A percentile compares a stretch with the other conserved stretches of the same genome.
phyloP scores from a whole-genome alignment of 2,329 filamentous ascomycete species.

The Aspergillus carbonarius region DNA sequence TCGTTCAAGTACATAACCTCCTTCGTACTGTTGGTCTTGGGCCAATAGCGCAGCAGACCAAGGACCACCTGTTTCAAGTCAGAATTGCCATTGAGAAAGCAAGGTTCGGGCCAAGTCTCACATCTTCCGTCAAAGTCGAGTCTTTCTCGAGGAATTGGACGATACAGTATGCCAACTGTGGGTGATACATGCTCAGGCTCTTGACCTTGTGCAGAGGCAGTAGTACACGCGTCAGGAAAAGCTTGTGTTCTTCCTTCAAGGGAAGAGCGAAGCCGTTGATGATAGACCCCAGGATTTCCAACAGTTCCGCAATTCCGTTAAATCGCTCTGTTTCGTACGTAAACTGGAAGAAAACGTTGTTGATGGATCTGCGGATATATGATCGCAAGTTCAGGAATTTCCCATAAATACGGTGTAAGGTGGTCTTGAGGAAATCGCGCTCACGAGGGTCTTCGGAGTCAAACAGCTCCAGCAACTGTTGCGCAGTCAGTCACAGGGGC shows the following conservation, averaged over 20 bases:
- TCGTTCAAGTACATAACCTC: slow-evolving; percentile 99
- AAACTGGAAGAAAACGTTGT: slow-evolving; percentile 99
- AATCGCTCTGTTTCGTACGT: slow-evolving; percentile 98
- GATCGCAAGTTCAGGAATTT: slow-evolving; percentile 98
- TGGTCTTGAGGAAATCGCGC: slow-evolving; percentile 96
- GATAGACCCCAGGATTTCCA: slow-evolving; percentile 96
- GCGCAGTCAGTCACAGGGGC: slow-evolving; percentile 10
- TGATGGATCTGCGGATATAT: slow-evolving; percentile 96
- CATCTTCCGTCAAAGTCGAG: slow-evolving; percentile 93
- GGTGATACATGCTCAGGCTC: slow-evolving; percentile 99
- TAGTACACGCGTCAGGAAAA: slow-evolving; percentile 90
- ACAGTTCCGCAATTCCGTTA: slow-evolving; percentile 93
- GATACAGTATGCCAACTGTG: slow-evolving; percentile 96
- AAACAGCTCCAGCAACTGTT: slow-evolving; percentile 86
- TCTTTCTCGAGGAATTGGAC: slow-evolving; percentile 99
- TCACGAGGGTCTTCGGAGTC: slow-evolving; percentile 97
- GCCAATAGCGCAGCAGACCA: slow-evolving; percentile 93
- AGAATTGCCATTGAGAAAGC: slow-evolving; percentile 9
- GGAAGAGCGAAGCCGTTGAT: slow-evolving; percentile 98
- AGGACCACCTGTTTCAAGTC: slow-evolving; percentile 70
- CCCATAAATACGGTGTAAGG: slow-evolving; percentile 94
- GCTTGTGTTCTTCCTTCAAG: slow-evolving; percentile 97
- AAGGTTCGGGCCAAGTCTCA: slow-evolving; percentile 43
- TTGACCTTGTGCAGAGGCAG: slow-evolving; percentile 97
- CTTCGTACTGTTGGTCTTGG: slow-evolving; percentile 98